A percentile compares a stretch with the other conserved stretches of the same genome.
Evolutionary conservation across 2,329 filamentous ascomycete genomes (phyloP).

Genomic region (Penicillium thymicola): DNA sequence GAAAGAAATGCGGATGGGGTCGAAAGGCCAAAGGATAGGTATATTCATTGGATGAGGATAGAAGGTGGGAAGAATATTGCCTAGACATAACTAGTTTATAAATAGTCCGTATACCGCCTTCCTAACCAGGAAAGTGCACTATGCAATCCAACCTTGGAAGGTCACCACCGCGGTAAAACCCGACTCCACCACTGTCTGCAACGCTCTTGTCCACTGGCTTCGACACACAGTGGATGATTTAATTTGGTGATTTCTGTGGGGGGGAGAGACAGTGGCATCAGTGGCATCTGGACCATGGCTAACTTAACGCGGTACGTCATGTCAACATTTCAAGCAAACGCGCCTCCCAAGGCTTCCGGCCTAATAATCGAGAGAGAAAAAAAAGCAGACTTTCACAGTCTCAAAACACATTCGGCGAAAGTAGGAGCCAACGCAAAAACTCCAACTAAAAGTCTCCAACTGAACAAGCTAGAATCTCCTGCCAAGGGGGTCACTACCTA

Average conservation of each 20-base stretch:
- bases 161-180: slow-evolving; percentile 44
- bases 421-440: not conserved
- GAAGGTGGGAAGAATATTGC: not conserved
- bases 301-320: not conserved
- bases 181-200: slow-evolving; percentile 48
- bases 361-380: no score
- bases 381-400: not conserved
- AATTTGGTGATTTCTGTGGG: slow-evolving; percentile 37
- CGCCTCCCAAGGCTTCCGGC: not conserved
- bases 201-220: slow-evolving; percentile 46
- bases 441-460: no score
- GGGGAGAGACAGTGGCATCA: not conserved
- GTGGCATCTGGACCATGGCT: not conserved
- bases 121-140: slow-evolving; percentile 34
- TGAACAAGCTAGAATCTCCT: not conserved
- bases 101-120: not conserved
- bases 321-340: not conserved
- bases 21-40: not conserved
- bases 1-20: not conserved
- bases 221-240: slow-evolving; percentile 49
- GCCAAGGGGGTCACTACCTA: not conserved
- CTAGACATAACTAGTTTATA: not conserved
- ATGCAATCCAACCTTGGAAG: slow-evolving; percentile 39
- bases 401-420: not conserved
- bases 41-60: not conserved